These are phyloP conservation scores for Calocybe cyanea DNA, from an alignment of 768 basidiomycete species.

Conservation along the genomic window DNA sequence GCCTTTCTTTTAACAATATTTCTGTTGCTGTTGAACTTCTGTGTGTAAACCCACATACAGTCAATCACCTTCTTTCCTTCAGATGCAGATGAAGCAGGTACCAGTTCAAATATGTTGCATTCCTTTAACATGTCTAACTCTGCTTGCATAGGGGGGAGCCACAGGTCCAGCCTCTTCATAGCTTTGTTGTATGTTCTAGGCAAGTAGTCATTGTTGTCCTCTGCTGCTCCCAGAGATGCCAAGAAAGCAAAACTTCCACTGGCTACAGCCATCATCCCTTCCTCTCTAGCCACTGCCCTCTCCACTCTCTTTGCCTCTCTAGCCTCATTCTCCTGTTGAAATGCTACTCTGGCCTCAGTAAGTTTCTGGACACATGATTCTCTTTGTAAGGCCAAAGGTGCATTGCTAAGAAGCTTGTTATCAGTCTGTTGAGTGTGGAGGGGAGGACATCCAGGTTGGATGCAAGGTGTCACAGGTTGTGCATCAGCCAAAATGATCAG, in stretches of 20 bases:
- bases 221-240: neutral
- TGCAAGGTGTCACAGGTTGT: too few relatives aligned
- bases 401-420: too few relatives aligned
- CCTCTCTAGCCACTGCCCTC: too few relatives aligned
- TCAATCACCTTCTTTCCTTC: constrained; percentile 10
- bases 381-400: neutral
- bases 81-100: neutral
- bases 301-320: neutral
- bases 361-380: neutral
- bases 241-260: neutral
- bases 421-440: too few relatives aligned
- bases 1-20: constrained; percentile 25
- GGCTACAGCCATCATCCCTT: too few relatives aligned
- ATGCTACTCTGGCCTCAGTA: neutral
- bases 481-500: too few relatives aligned
- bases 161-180: constrained; percentile 13
- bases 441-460: too few relatives aligned
- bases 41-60: constrained; percentile 20
- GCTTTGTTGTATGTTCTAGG: constrained; percentile 10
- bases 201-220: neutral
- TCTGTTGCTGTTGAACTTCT: constrained; percentile 26
- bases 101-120: constrained; percentile 16
- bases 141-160: constrained; percentile 10
- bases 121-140: constrained; percentile 19
- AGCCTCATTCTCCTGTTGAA: neutral